Conservation (phyloP, 257 asterid genomes). For the Linderniella brevidens region DNA sequence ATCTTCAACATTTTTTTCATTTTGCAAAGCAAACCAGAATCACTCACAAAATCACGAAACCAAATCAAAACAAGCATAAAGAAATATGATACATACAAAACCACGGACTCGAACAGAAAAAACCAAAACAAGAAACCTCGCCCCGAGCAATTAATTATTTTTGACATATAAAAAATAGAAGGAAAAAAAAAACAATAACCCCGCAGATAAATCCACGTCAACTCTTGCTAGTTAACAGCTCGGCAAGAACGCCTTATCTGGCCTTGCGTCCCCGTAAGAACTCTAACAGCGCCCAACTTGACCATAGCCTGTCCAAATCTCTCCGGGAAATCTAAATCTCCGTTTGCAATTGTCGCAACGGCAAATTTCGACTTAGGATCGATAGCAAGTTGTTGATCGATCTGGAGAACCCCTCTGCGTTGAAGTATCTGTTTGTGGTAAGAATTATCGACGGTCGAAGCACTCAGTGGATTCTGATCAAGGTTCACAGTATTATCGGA, state of each 20-base stretch:
- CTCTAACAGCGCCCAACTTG: slow-evolving; percentile 34
- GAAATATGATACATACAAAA: too few relatives aligned
- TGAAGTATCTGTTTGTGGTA: slow-evolving; percentile 22
- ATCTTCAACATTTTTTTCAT: too few relatives aligned
- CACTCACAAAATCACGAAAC: too few relatives aligned
- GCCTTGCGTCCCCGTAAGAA: slow-evolving; percentile 29
- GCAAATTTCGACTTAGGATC: slow-evolving; percentile 20
- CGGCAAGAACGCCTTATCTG: slow-evolving; percentile 30
- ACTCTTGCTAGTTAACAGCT: slow-evolving; percentile 5
- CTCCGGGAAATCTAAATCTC: slow-evolving; percentile 12
- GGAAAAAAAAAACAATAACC: too few relatives aligned
- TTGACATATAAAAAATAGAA: too few relatives aligned
- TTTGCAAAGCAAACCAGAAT: too few relatives aligned
- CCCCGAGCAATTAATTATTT: too few relatives aligned
- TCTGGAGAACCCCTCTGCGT: slow-evolving; percentile 32
- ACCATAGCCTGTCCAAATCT: slow-evolving; percentile 48
- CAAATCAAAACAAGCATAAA: too few relatives aligned
- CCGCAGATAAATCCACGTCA: too few relatives aligned
- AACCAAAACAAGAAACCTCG: too few relatives aligned
- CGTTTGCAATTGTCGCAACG: slow-evolving; percentile 20
- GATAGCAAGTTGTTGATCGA: slow-evolving; percentile 45
- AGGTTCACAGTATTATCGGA: slow-evolving; percentile 21
- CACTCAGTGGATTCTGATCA: slow-evolving; percentile 29
- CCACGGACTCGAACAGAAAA: too few relatives aligned
- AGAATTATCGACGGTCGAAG: slow-evolving; percentile 29